These are phyloP conservation scores for Solanum rostratum DNA, from an alignment of 257 asterid genomes.

Conservation along the genomic window DNA sequence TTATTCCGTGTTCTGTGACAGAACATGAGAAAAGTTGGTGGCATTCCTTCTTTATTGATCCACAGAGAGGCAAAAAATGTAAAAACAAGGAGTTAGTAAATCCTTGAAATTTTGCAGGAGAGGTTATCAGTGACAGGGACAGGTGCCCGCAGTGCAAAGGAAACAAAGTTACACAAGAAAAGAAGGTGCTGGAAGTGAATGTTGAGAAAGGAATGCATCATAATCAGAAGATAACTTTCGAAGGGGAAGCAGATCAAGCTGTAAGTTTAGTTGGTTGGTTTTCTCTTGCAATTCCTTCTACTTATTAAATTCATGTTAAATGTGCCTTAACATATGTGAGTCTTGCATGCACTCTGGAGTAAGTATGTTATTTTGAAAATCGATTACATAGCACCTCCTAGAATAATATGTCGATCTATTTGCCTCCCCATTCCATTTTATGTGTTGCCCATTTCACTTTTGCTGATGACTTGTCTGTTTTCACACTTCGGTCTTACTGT, in stretches of 20 bases:
- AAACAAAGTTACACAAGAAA: conserved; percentile 20
- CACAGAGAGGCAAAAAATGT: neutral
- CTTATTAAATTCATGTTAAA: neutral
- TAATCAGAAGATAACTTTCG: conserved; percentile 18
- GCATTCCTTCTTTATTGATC: neutral
- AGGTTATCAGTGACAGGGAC: conserved; percentile 20
- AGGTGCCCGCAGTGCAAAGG: conserved; percentile 36
- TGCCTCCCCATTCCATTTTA: neutral
- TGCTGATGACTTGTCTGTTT: neutral
- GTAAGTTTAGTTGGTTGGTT: conserved; percentile 9
- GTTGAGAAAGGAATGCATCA: conserved; percentile 37
- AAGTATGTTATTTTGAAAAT: neutral
- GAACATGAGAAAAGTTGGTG: neutral
- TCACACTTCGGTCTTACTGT: neutral
- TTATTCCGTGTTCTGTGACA: neutral
- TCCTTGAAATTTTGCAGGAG: conserved; percentile 16
- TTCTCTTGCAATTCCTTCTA: neutral
- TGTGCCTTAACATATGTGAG: neutral
- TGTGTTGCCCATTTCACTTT: neutral
- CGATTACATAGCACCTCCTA: neutral
- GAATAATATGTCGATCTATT: neutral
- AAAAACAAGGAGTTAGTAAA: neutral
- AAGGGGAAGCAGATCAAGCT: conserved; percentile 36
- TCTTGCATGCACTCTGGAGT: neutral
- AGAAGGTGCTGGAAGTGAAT: conserved; percentile 29